Evolutionary conservation across 2,329 filamentous ascomycete species (phyloP), one percentile per base, ranked within the genome.

Genomic region (Parastagonospora nodorum): DNA sequence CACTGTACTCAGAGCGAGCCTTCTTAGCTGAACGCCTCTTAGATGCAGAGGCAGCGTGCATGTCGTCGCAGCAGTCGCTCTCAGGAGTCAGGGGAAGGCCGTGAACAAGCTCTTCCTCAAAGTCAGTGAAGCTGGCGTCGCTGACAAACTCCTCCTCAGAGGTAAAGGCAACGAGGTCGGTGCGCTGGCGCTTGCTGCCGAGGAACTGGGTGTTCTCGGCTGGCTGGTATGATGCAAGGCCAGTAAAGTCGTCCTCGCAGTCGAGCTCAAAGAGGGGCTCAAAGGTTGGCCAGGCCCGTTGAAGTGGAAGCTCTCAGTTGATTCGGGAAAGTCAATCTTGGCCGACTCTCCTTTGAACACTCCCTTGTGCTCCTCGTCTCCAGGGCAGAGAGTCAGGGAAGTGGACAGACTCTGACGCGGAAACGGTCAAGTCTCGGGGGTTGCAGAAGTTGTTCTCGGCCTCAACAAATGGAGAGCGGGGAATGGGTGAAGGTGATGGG

Each of bases 231-330:
- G 90, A 85, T 58, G 91, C 86, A 8, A 95, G 82, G 48, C 84
- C 83, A 71, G 85, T 87, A 66, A 95, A 91, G 71, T 94, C 90
- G 82, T 95, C 90, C 66, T 96, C 92, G 1, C 89, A 92, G 72
- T 96, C 92, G 49, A 96, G 82, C 66, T 96, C 92, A 19, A 92
- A 94, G 61, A 95, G 85, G 60, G 91, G 89, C 73, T 95, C 90
- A 63, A 96, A 95, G 8, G 82, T 80, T 24, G 89, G 87, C 28
- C 28, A 94, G 81, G 19, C 83, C 83, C 83, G 49, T 77, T 74
- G 60, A 82, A 78, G 61, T 80, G 75, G 48, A 66, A 67, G 12
- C 63, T 42, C n/a, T 66, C 57, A 15, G 53, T 37, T 31, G 61
- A 45, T 61, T 77, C 68, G 64, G 75, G 68, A 37, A 72, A 67